phyloP scores from a whole-genome alignment of 2,329 filamentous ascomycete species.

The Penicillium corylophilum region DNA sequence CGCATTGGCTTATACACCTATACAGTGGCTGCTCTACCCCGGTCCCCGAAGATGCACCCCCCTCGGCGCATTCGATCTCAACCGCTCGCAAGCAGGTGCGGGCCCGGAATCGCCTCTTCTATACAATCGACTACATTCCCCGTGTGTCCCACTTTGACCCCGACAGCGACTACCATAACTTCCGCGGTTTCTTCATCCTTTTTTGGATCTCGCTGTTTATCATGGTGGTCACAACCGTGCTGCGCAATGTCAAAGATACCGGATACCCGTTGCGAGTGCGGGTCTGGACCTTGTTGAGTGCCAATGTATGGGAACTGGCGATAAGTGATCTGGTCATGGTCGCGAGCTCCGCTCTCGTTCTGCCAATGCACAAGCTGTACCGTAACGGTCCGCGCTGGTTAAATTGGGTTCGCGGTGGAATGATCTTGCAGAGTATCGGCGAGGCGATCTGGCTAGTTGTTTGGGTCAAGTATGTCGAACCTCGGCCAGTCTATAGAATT shows the following conservation, averaged over 20 bases:
- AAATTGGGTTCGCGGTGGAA: constrained; percentile 75
- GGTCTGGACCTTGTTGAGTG: constrained; percentile 84
- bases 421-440: constrained; percentile 77
- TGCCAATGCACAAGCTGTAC: constrained; percentile 72
- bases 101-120: constrained; percentile 81
- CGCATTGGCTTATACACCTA: not conserved
- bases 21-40: constrained; percentile 78
- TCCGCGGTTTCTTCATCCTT: constrained; percentile 94
- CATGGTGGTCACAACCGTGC: constrained; percentile 92
- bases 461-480: constrained; percentile 65
- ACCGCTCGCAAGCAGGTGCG: constrained; percentile 79
- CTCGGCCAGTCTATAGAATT: not conserved
- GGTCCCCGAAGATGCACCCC: constrained; percentile 84
- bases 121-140: constrained; percentile 85
- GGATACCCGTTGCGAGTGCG: constrained; percentile 80
- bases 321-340: constrained; percentile 86
- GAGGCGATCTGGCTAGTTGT: constrained; percentile 75
- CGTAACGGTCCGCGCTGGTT: constrained; percentile 57
- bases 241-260: constrained; percentile 91
- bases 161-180: constrained; percentile 85
- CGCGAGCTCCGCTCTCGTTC: constrained; percentile 65
- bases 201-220: constrained; percentile 98
- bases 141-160: constrained; percentile 96
- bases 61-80: constrained; percentile 82
- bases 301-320: constrained; percentile 84